These are phyloP conservation scores for Rhododendron griersonianum DNA, from an alignment of 148 eudicot species.

Conservation along the genomic window DNA sequence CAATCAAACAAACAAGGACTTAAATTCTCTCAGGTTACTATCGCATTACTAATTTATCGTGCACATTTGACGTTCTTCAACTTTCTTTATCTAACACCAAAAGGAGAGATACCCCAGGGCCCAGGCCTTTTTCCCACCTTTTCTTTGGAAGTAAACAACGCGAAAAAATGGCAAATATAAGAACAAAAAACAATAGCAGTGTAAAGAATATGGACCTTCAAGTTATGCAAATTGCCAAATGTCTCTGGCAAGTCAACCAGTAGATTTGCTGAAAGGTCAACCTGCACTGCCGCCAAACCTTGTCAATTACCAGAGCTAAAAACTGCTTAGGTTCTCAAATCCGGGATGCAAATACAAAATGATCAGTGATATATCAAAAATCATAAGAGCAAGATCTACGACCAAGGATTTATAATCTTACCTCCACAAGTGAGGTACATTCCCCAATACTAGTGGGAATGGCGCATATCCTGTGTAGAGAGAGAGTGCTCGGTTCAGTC, in stretches of 20 bases:
- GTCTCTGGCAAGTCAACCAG: slow-evolving; percentile 66
- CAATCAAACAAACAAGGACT: neutral
- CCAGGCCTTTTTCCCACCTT: neutral
- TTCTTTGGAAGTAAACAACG: neutral
- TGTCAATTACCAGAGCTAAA: neutral
- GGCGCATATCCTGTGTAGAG: slow-evolving; percentile 44
- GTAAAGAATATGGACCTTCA: slow-evolving; percentile 49
- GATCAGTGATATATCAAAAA: neutral
- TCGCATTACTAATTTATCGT: neutral
- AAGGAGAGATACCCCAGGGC: neutral
- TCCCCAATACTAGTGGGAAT: slow-evolving; percentile 61
- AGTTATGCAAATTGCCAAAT: slow-evolving; percentile 53
- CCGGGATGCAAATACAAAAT: neutral
- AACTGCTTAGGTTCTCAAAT: neutral
- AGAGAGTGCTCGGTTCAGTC: slow-evolving; percentile 6
- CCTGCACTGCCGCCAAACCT: slow-evolving; percentile 39
- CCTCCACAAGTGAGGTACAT: slow-evolving; percentile 73
- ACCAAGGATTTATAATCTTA: slow-evolving; percentile 18
- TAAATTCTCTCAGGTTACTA: neutral
- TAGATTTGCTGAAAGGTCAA: slow-evolving; percentile 88
- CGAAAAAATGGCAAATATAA: neutral
- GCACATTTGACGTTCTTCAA: neutral
- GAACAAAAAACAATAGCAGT: neutral
- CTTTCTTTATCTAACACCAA: neutral
- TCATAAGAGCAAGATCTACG: neutral